Base-by-base conservation (phyloP, 257 asterid species). In the Mitragyna speciosa region DNA sequence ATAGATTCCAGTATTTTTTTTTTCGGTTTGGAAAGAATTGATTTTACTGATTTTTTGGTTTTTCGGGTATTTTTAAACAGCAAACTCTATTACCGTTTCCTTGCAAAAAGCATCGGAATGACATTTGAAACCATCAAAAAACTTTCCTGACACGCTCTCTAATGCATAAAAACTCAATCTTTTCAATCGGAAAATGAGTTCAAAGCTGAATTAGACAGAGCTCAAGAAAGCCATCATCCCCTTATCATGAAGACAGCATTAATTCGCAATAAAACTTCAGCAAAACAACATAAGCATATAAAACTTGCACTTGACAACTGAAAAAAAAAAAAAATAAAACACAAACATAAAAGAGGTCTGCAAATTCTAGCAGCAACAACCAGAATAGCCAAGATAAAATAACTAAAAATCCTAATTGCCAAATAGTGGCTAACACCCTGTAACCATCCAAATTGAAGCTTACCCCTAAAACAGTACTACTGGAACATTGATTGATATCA, bases 311-410 rank as follows among this genome's bases (percentile, higher is more conserved):
- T n/a, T n/a, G n/a, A n/a, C n/a, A n/a, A n/a, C n/a, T n/a, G n/a
- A n/a, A n/a, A n/a, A n/a, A n/a, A n/a, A n/a, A n/a, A n/a, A n/a
- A n/a, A n/a, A n/a, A n/a, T 54, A 41, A 68, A 41, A 66, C 19
- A 72, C 7, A 54, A 31, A 31, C 22, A 66, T 66, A 22, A 79
- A 65, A 74, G 54, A 78, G 43, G n/a, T n/a, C n/a, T n/a, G n/a
- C 41, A 36, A 36, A 36, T 36, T 36, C 41, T 36, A 36, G 41
- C 2, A 36, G 41, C 41, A 36, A 1, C 41, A 36, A 36, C 41
- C 41, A 36, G 4, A 36, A 36, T 36, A 4, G 4, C 41, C 41
- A 36, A 36, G 4, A 36, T 36, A 36, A 36, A 1, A 36, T 36
- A 4, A 36, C 41, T 36, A 36, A 36, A 36, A 36, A 1, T 36